These are phyloP conservation scores for Pseudoscleropodium purum DNA, from an alignment of 225 moss, liverwort and hornwort genomes.

Conservation along the genomic window DNA sequence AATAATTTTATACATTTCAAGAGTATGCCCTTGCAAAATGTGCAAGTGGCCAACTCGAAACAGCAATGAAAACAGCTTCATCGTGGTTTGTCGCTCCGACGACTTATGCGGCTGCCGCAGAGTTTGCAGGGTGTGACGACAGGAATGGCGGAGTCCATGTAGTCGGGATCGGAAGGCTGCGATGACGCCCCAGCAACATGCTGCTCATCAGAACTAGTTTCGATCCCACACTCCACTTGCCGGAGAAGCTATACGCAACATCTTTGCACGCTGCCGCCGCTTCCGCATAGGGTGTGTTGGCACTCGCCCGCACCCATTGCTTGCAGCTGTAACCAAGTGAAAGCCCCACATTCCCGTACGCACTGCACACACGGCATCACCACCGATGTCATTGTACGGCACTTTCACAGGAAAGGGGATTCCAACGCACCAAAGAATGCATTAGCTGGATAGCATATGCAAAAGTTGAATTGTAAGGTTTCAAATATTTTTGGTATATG, in stretches of 20 bases:
- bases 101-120: too few relatives aligned
- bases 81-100: not conserved
- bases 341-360: conserved; percentile 64
- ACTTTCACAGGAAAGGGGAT: not conserved
- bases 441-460: not conserved
- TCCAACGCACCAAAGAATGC: not conserved
- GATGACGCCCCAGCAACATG: conserved; percentile 56
- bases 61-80: not conserved
- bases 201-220: conserved; percentile 30
- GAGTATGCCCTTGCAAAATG: too few relatives aligned
- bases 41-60: not conserved
- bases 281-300: not conserved
- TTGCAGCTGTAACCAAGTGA: conserved; percentile 54
- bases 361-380: conserved; percentile 20
- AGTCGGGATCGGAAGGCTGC: conserved; percentile 38
- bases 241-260: conserved; percentile 46
- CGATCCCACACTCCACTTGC: conserved; percentile 36
- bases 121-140: not conserved
- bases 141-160: conserved; percentile 15
- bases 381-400: not conserved
- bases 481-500: not conserved
- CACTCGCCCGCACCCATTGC: not conserved
- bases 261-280: conserved; percentile 6
- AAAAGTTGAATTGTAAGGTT: not conserved
- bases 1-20: not conserved